Percentiles rank a stretch among this genome's conserved stretches.
Evolutionary conservation across 108 stramenopile genomes (phyloP).

Genomic region (Epithemia pelagica): DNA sequence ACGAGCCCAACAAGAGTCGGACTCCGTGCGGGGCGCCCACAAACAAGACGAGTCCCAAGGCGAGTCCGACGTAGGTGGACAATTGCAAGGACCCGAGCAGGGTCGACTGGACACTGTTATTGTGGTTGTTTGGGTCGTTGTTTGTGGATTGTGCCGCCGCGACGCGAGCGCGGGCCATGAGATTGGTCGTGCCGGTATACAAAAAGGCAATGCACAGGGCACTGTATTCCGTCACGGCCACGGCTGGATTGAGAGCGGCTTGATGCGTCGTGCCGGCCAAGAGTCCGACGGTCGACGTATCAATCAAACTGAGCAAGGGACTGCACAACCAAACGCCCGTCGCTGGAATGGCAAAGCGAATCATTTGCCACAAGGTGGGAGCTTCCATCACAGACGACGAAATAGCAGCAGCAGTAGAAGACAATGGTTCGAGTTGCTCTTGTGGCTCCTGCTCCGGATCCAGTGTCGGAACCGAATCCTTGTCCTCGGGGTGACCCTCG

Average conservation of each 20-base stretch:
- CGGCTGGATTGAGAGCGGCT: slow-evolving; percentile 79
- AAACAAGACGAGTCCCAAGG: slow-evolving; percentile 46
- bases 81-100: slow-evolving; percentile 63
- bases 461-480: not conserved
- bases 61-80: slow-evolving; percentile 51
- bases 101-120: too few species aligned
- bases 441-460: not conserved
- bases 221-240: slow-evolving; percentile 66
- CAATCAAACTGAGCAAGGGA: slow-evolving; percentile 75
- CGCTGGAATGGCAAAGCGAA: slow-evolving; percentile 77
- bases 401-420: too few species aligned
- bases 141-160: slow-evolving; percentile 16
- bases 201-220: slow-evolving; percentile 75
- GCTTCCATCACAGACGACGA: slow-evolving; percentile 16
- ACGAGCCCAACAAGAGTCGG: slow-evolving; percentile 65
- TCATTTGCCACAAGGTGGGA: slow-evolving; percentile 53
- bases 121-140: too few species aligned
- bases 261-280: slow-evolving; percentile 76
- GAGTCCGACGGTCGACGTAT: slow-evolving; percentile 70
- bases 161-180: slow-evolving; percentile 63
- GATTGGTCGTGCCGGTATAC: slow-evolving; percentile 80
- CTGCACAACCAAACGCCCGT: slow-evolving; percentile 81
- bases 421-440: too few species aligned
- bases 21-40: slow-evolving; percentile 36
- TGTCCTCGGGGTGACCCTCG: not conserved